Conservation (phyloP, 495 filamentous ascomycete genomes). For the Neurospora sp. region DNA sequence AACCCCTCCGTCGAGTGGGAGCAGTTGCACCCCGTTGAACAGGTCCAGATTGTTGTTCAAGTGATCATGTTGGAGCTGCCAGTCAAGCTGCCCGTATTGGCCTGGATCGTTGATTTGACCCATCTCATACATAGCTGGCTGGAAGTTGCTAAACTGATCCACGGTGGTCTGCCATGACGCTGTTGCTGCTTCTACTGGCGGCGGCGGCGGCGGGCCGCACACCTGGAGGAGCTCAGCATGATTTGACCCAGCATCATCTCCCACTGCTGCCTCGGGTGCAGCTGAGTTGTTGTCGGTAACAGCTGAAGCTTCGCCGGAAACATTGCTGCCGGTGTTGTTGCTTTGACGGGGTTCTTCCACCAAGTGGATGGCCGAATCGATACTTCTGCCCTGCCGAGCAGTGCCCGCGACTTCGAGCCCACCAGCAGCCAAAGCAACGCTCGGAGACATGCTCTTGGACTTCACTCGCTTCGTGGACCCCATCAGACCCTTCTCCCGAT, state of each 20-base stretch:
- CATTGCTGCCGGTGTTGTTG: neutral
- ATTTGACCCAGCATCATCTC: neutral
- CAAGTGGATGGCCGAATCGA: neutral
- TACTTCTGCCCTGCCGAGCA: neutral
- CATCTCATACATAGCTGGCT: neutral
- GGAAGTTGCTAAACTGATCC: neutral
- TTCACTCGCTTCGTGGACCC: slow-evolving; percentile 13
- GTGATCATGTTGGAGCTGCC: slow-evolving; percentile 3
- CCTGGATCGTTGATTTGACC: neutral
- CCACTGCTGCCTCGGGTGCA: neutral
- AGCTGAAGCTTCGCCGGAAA: neutral
- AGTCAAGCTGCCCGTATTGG: slow-evolving; percentile 7
- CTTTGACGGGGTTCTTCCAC: neutral
- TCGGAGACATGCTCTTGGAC: neutral
- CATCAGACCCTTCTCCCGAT: slow-evolving; percentile 15
- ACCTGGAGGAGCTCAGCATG: neutral
- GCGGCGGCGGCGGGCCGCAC: neutral
- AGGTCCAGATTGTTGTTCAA: neutral
- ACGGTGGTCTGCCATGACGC: neutral
- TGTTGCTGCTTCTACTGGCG: neutral
- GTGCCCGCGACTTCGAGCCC: neutral
- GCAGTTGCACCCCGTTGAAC: slow-evolving; percentile 2
- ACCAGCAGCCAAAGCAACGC: neutral
- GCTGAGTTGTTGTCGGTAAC: neutral
- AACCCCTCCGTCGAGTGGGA: slow-evolving; percentile 3